phyloP scores from a whole-genome alignment of 805 yeast species.

The Yamadazyma olivae region DNA sequence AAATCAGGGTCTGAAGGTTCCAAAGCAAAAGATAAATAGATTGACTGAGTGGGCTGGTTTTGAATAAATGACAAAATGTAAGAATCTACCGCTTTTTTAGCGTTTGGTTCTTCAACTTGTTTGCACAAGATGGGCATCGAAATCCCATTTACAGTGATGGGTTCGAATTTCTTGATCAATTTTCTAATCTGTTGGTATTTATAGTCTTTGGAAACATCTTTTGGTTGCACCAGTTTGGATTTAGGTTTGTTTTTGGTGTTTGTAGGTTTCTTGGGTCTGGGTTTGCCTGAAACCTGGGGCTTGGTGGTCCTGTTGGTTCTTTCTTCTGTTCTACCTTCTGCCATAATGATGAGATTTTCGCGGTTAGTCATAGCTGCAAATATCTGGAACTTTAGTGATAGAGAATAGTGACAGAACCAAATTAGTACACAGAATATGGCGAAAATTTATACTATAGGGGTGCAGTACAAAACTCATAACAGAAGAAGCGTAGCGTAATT shows the following conservation, averaged over 20 bases:
- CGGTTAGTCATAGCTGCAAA: too few relatives aligned
- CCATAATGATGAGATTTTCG: too few relatives aligned
- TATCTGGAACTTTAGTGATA: too few relatives aligned
- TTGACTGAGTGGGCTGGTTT: constrained; percentile 15
- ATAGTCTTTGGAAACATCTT: constrained; percentile 17
- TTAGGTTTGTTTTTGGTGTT: constrained; percentile 3
- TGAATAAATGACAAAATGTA: constrained; percentile 16
- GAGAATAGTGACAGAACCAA: too few relatives aligned
- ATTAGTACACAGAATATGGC: too few relatives aligned
- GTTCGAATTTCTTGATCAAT: constrained; percentile 25
- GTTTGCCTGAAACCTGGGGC: neutral
- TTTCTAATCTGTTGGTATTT: constrained; percentile 31
- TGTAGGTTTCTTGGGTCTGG: neutral
- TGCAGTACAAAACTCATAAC: too few relatives aligned
- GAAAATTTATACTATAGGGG: too few relatives aligned
- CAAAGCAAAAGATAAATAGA: constrained; percentile 43
- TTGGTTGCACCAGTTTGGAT: constrained; percentile 2
- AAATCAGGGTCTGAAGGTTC: constrained; percentile 71
- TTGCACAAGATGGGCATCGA: constrained; percentile 12
- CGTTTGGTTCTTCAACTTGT: constrained; percentile 4
- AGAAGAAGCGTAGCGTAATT: too few relatives aligned
- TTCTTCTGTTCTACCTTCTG: too few relatives aligned
- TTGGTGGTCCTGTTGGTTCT: too few relatives aligned
- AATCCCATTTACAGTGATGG: constrained; percentile 37
- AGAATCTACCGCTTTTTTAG: constrained; percentile 13